Evolutionary conservation across 1,139 yeast genomes (phyloP), one percentile per base, ranked within the genome.

Genomic region (Candida sp.): DNA sequence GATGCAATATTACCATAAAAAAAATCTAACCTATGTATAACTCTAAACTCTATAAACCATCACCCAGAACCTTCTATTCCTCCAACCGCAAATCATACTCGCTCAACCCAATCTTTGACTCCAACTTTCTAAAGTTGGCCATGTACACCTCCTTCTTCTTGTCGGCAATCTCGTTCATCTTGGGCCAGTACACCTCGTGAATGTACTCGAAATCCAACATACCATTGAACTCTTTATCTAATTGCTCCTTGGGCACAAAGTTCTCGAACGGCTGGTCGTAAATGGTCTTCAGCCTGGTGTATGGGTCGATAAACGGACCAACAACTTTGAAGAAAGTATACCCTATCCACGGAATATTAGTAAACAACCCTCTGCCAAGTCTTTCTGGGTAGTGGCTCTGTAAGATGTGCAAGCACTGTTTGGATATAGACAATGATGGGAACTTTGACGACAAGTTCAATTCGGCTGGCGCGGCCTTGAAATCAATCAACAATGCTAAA

Each of bases 381-480:
- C 98, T 81, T 69, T 94, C 99, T 1, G 98, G 98, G 66, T 94
- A 94, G 67, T 94, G 98, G 22, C 96, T 92, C 72, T 94, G 98
- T 60, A 93, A 76, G 60, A 92, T 90, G 66, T 86, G 89, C 55
- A 93, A 75, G 39, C 92, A 96, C 66, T 90, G 96, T 56, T 90
- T 84, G 28, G 96, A 71, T 23, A 73, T 75, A 33, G 77, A 70
- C 45, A 75, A 65, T 8, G 80, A 74, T 1, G 81, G 81, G 51
- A 77, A 75, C 48, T 72, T 69, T 17, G 80, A 64, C 2, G 77
- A 73, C 35, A 75, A 64, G 11, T 73, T 73, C 69, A 92, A 90
- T 63, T 69, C 69, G 2, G 67, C 70, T 4, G 81, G 81, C 1
- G 81, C 80, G 2, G 78, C 87, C 68, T 92, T 90, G 69, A 93